phyloP scores from a whole-genome alignment of 306 rosid genomes.

The Coriaria nepalensis region DNA sequence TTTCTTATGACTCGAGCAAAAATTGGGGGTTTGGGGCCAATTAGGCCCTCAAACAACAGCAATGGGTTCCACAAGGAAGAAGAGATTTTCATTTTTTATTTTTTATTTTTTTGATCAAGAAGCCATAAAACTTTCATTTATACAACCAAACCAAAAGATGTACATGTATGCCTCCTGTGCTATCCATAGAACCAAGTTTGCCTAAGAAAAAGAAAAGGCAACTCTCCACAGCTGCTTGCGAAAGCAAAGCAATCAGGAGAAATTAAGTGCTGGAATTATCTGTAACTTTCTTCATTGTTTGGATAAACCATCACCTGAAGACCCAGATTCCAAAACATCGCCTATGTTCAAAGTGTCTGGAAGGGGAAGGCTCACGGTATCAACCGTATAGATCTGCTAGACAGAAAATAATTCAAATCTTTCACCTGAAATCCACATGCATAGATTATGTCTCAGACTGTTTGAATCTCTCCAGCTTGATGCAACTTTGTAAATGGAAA shows the following conservation, averaged over 20 bases:
- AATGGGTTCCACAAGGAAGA: no score
- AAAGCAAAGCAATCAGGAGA: slow-evolving; percentile 18
- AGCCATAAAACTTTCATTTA: no score
- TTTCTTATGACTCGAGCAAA: no score
- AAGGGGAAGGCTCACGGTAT: slow-evolving; percentile 68
- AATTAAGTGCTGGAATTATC: slow-evolving; percentile 42
- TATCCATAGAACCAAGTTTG: slow-evolving; percentile 22
- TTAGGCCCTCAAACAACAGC: no score
- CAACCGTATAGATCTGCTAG: slow-evolving; percentile 36
- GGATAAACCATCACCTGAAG: slow-evolving; percentile 24
- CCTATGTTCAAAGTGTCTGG: slow-evolving; percentile 82
- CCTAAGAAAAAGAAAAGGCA: slow-evolving; percentile 11
- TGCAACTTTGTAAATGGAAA: not conserved
- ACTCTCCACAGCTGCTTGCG: slow-evolving; percentile 9
- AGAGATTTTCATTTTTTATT: no score
- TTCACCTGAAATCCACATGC: not conserved
- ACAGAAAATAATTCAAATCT: not conserved
- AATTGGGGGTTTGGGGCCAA: no score
- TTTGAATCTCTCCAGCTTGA: not conserved
- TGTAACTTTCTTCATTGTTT: slow-evolving; percentile 40
- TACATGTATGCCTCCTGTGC: not conserved
- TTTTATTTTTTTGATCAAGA: no score
- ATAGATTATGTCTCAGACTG: no score
- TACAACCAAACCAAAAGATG: no score
- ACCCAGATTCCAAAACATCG: slow-evolving; percentile 55